Conservation (phyloP, 2,329 filamentous ascomycete genomes). For the Massarina eburnea region DNA sequence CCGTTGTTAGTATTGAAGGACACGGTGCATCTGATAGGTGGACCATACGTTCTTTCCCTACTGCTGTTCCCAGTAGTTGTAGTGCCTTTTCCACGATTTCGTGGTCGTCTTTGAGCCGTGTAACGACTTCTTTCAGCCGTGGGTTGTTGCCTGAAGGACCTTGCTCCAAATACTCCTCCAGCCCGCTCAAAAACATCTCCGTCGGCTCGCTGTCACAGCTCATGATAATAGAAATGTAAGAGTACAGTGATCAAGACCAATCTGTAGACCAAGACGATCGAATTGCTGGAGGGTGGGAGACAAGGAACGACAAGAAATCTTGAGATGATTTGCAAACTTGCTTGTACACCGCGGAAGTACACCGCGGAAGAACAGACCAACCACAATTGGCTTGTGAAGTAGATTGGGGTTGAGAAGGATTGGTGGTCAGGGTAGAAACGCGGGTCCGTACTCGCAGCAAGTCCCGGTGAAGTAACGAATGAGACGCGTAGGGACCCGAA, state of each 20-base stretch:
- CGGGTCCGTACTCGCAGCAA: background rate
- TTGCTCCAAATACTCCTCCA: conserved; percentile 16
- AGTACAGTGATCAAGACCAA: background rate
- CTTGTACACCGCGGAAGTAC: no score
- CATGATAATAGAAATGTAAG: conserved; percentile 14
- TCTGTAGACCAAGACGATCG: no score
- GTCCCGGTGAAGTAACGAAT: background rate
- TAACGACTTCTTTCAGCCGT: conserved; percentile 16
- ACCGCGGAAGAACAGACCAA: no score
- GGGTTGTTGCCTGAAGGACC: conserved; percentile 17
- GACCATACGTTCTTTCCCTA: conserved; percentile 32
- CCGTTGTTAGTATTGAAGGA: conserved; percentile 22
- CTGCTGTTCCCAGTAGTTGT: conserved; percentile 35
- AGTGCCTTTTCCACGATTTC: conserved; percentile 19
- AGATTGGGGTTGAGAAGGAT: no score
- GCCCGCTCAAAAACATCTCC: conserved; percentile 17
- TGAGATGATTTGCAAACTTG: no score
- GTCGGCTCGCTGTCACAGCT: conserved; percentile 16
- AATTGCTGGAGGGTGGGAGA: background rate
- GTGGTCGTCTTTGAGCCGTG: conserved; percentile 15
- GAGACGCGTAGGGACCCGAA: background rate
- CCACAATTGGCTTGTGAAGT: no score
- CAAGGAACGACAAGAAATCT: background rate
- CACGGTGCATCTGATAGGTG: background rate
- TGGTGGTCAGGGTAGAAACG: no score